These are phyloP conservation scores for Aspergillus phoenicis DNA, from an alignment of 2,329 filamentous ascomycete genomes.

Conservation along the genomic window DNA sequence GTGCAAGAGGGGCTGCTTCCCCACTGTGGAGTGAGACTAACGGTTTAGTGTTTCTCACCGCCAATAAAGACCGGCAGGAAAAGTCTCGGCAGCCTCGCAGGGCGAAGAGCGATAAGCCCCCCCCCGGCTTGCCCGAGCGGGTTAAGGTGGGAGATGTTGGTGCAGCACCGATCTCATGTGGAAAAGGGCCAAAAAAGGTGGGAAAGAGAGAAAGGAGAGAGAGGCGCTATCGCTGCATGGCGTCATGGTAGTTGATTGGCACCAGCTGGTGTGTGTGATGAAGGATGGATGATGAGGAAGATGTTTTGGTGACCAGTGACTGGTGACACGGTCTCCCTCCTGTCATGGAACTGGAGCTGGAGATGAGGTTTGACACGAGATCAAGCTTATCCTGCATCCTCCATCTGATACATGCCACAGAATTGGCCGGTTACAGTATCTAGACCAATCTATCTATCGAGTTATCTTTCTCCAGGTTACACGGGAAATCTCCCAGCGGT, in stretches of 20 bases:
- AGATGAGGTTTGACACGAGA: neutral
- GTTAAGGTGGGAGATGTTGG: neutral
- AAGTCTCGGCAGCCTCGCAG: slow-evolving; percentile 26
- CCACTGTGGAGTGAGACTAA: neutral
- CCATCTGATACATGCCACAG: neutral
- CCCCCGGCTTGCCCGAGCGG: neutral
- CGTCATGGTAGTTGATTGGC: slow-evolving; percentile 7
- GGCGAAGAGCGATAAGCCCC: slow-evolving; percentile 13
- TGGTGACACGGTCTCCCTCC: slow-evolving; percentile 1
- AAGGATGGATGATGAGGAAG: too few relatives aligned
- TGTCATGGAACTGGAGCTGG: slow-evolving; percentile 1
- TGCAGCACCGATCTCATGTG: neutral
- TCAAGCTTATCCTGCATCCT: neutral
- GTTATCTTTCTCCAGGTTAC: too few relatives aligned
- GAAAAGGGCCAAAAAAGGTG: too few relatives aligned
- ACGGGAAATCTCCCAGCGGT: neutral
- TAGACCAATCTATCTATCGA: too few relatives aligned
- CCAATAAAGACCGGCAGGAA: slow-evolving; percentile 5
- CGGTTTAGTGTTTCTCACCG: neutral
- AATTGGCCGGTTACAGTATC: too few relatives aligned
- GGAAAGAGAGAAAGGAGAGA: too few relatives aligned
- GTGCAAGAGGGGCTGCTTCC: too few relatives aligned
- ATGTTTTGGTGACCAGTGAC: too few relatives aligned
- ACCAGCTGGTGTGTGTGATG: slow-evolving; percentile 13
- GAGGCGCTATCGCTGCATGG: neutral